A percentile compares a stretch with the other conserved stretches of the same genome.
phyloP scores from a whole-genome alignment of 1,139 yeast species.

The Debaryomyces singareniensis region DNA sequence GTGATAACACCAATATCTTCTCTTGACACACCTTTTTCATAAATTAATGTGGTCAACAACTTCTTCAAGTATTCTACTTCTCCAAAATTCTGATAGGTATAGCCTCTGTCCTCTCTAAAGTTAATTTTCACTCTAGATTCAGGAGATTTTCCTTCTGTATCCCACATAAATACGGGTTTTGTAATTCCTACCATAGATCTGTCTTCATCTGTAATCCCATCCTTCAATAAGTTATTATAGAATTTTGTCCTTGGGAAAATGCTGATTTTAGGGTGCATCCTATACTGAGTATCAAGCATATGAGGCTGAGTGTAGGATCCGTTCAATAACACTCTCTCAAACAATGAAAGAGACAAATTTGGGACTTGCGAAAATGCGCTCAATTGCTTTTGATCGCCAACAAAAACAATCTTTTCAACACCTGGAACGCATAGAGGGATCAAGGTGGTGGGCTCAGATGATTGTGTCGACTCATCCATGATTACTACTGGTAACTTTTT shows the following conservation, averaged over 20 bases:
- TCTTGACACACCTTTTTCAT: slow-evolving; percentile 46
- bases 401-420: slow-evolving; percentile 60
- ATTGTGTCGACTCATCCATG: slow-evolving; percentile 59
- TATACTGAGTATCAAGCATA: slow-evolving; percentile 66
- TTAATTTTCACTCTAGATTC: slow-evolving; percentile 43
- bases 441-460: slow-evolving; percentile 63
- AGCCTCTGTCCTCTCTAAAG: slow-evolving; percentile 44
- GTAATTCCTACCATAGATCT: slow-evolving; percentile 34
- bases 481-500: slow-evolving; percentile 59
- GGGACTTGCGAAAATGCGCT: slow-evolving; percentile 64
- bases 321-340: slow-evolving; percentile 52
- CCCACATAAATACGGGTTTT: slow-evolving; percentile 50
- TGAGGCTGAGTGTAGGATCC: slow-evolving; percentile 54
- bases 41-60: slow-evolving; percentile 41
- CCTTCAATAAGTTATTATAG: slow-evolving; percentile 47
- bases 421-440: slow-evolving; percentile 68
- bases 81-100: slow-evolving; percentile 46
- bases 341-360: slow-evolving; percentile 50
- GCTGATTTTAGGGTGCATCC: slow-evolving; percentile 66
- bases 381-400: slow-evolving; percentile 65
- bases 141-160: slow-evolving; percentile 34
- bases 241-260: slow-evolving; percentile 57
- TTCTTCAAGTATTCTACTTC: slow-evolving; percentile 45
- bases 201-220: slow-evolving; percentile 52
- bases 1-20: slow-evolving; percentile 60